Base-by-base conservation (phyloP, 768 basidiomycete species). In the Lanmaoa pseudosensibilis region DNA sequence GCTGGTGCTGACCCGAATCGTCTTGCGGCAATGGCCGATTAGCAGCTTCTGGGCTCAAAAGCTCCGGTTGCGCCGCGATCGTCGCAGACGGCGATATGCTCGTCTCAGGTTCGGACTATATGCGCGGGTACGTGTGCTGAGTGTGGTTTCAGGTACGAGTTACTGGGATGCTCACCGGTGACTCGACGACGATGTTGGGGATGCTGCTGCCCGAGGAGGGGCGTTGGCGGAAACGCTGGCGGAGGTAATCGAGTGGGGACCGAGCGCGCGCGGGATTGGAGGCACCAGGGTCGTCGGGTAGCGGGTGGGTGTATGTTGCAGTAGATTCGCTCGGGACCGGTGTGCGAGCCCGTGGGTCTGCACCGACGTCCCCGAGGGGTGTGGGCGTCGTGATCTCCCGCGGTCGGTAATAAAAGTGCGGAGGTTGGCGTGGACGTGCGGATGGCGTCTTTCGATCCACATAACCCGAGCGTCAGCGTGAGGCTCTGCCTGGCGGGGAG, bases 1-100 rank as follows among this genome's bases (percentile, higher is more conserved):
- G 52, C 5, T 56, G 54, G 1, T 47, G 47, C 15, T 47, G 60
- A 6, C 25, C 16, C 5, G 48, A 18, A 23, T 65, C 64, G 1
- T 63, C 66, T 46, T 55, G 65, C 15, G 61, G 67, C n/a, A 73
- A 23, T 9, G 54, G 67, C 39, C 64, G 57, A 55, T 69, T 66
- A 2, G 75, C 74, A 37, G 73, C 65, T 5, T 80, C 76, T 6
- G 82, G 78, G 9, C 79, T 77, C 27, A 83, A 67, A 4, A 81
- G 70, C 2, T 77, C 72, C 0, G 73, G 74, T 45, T 78, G 73
- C 2, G 76, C 41, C 2, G 75, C 45, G 18, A 67, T 57, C 4
- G 73, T 52, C 15, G 39, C 58, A 48, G 50, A 69, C 57, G 62
- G 60, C 2, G 79, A 79, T 1, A 69, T 52, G 30, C 58, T 62